Evolutionary conservation across 768 basidiomycete genomes (phyloP), one percentile per base, ranked within the genome.

Genomic region (Xerocomus brunneocitrinus): DNA sequence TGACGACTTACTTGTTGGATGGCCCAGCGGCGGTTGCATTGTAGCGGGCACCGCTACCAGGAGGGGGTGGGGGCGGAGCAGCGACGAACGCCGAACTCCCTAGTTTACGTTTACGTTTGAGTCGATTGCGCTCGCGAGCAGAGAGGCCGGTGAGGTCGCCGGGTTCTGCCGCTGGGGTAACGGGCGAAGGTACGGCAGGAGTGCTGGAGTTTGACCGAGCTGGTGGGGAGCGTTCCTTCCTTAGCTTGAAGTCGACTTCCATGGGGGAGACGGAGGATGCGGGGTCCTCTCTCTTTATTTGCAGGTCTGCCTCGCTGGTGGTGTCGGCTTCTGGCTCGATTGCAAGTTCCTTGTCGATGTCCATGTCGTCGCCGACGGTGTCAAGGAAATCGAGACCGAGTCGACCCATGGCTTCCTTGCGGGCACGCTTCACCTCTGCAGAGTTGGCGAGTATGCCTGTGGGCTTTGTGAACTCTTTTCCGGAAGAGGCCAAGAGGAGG

Each of bases 21-120:
- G 78, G 68, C 3, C 84, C 84, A 4, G 76, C 71, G 7, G 87
- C 68, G 14, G 84, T 73, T 6, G 85, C 66, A 38, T 69, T 78
- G 61, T 84, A 91, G 63, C 86, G 87, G 5, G 85, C 70, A 32
- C 81, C 79, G 0, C 81, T 60, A 44, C 70, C 64, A 60, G 85
- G 81, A 25, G 83, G 76, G 2, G 87, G 85, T 14, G 76, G 73
- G 5, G 77, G 73, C 4, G 84, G 84, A 2, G 87, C 81, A 12
- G 85, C 78, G 14, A 93, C 91, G 60, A 91, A 91, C 1, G 88
- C 89, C 31, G 84, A 74, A 63, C 87, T 90, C 4, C 91, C 94
- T 4, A 80, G 79, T 63, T 95, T 97, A 52, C 95, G 87, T 67
- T 98, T 98, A 28, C 97, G 81, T 69, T 99, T 99, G 31, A 98